phyloP scores from a whole-genome alignment of 306 rosid genomes.

The Cucurbita pepo region DNA sequence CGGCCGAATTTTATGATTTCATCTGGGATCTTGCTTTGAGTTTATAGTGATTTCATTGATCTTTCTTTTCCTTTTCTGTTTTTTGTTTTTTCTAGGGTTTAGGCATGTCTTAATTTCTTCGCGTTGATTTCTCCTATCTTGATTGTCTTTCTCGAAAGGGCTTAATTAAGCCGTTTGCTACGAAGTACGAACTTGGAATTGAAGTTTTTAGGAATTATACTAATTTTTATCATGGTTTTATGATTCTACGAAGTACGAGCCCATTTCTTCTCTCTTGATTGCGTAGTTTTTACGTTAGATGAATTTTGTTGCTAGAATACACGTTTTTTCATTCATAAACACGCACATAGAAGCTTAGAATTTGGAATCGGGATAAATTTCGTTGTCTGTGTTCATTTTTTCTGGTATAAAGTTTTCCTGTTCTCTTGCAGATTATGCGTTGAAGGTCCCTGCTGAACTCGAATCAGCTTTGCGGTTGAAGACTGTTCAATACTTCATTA shows the following conservation, averaged over 20 bases:
- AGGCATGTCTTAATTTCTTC: background rate
- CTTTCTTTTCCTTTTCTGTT: background rate
- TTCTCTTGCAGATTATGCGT: slow-evolving; percentile 42
- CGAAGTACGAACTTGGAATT: background rate
- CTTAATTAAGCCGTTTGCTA: background rate
- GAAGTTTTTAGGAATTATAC: background rate
- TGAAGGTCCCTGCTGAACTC: slow-evolving; percentile 46
- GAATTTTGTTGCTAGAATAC: background rate
- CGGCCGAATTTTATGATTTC: background rate
- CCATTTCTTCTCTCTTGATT: no score
- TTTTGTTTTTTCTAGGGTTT: background rate
- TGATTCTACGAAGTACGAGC: no score
- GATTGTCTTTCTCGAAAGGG: background rate
- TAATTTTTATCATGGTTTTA: background rate
- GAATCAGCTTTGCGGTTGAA: slow-evolving; percentile 65
- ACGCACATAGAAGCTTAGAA: background rate
- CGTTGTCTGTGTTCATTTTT: background rate
- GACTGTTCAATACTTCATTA: slow-evolving; percentile 54
- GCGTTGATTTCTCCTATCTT: background rate
- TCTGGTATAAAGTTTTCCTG: background rate
- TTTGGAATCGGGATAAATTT: background rate
- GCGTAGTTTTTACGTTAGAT: background rate
- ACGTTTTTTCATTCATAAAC: background rate
- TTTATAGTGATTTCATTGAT: background rate
- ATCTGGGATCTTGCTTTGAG: background rate